Evolutionary conservation across 805 yeast genomes (phyloP), one percentile per base, ranked within the genome.

Genomic region (Saccharomycopsis guyanensis): DNA sequence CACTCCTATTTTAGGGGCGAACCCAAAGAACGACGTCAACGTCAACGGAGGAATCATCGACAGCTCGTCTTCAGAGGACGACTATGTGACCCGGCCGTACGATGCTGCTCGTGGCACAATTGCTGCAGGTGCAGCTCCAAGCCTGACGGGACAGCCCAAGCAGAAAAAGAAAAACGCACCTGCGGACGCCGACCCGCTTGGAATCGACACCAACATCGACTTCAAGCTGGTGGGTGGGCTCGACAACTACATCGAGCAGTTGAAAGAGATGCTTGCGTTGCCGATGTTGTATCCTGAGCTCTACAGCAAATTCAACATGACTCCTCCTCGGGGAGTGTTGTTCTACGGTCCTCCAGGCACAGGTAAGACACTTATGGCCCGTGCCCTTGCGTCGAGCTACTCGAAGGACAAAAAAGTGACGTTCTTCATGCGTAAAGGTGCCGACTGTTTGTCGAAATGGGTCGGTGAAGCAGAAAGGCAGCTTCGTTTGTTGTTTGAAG

Each of bases 341-440:
- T 93, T 93, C 66, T 98, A 93, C 64, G 98, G 98, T 40, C 98
- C 98, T 3, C 98, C 98, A 2, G 98, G 98, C 53, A 93, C 98
- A 0, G 98, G 98, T 73, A 93, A 93, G 61, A 93, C 98, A 0
- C 72, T 93, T 43, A 87, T 93, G 96, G 98, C 98, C 0, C 69
- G 98, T 50, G 98, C 98, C 0, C 68, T 93, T 43, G 98, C 98
- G 1, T 93, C 97, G 0, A 85, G 95, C 54, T 88, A 96, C 56
- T 85, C 96, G 0, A 80, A 85, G 15, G 80, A 81, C 12, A 71
- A 82, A 51, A 91, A 93, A 55, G 88, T 93, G 48, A 88, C 98
- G 0, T 93, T 93, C 59, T 93, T 88, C 65, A 93, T 93, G 98
- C 70, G 99, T 52, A 93, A 93, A 61, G 99, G 98, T 53, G 97